Base-by-base conservation (phyloP, 257 asterid species). In the Euphrasia confusa region DNA sequence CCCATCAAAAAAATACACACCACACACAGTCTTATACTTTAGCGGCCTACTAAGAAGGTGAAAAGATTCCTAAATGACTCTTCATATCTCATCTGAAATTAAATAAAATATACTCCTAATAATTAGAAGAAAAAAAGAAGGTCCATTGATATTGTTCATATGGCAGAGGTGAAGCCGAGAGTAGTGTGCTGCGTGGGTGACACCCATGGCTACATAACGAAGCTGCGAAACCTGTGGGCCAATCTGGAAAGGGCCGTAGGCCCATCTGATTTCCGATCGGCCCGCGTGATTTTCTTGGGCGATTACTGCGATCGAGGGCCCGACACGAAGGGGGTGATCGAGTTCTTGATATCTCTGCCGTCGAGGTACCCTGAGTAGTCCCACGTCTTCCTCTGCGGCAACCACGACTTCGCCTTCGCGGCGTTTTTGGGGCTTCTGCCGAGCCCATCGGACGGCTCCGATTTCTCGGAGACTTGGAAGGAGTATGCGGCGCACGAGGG, bases 241-340 rank as follows among this genome's bases (percentile, higher is more conserved):
- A 92, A 92, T 71, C 95, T 92, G 18, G 93, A 86, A 77, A 68
- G 61, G 66, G 33, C 77, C 11, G n/a, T 81, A 0, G 74, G 48
- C 77, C 78, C 87, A 18, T 70, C 88, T 18, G 95, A 84, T 76
- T 92, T 92, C 75, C 63, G 73, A 30, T 58, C 95, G 2, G 95
- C 98, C 39, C 83, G 74, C 2, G 21, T 89, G 26, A 79, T 92
- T 66, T 92, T 92, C 89, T 66, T 92, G 78, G 99, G 99, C 18
- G 96, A 92, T 81, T 92, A 89, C 6, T 89, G 98, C 68, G 98
- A 92, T 50, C 78, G 98, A 55, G 98, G 98, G 0, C 86, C 89
- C 3, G 63, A 83, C 37, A 84, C 96, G 3, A 64, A 63, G 32
- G 30, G 77, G 69, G 99, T 86, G 57, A 2, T 92, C 1, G 93